Conservation (phyloP, 108 stramenopile species). For the Skeletonema grethae region DNA sequence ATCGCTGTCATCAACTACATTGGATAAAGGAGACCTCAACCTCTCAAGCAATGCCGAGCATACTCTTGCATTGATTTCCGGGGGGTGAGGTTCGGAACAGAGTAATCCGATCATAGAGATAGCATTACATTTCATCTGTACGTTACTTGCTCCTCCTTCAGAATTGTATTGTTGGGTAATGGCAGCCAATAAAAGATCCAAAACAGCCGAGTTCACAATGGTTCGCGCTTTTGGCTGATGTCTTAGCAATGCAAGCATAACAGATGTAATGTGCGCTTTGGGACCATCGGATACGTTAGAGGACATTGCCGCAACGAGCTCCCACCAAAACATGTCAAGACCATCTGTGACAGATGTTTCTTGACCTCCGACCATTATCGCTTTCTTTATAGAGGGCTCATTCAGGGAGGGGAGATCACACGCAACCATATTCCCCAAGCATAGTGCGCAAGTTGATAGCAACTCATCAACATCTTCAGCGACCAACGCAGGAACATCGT, state of each 20-base stretch:
- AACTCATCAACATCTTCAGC: constrained; percentile 48
- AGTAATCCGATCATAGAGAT: constrained; percentile 49
- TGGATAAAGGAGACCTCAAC: constrained; percentile 16
- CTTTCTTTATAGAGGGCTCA: constrained; percentile 3
- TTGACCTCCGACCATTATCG: constrained; percentile 2
- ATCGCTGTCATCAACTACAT: not conserved
- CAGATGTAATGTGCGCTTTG: constrained; percentile 16
- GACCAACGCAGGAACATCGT: constrained; percentile 22
- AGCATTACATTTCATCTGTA: constrained; percentile 33
- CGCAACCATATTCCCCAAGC: constrained; percentile 47
- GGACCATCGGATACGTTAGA: not conserved
- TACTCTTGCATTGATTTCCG: constrained; percentile 34
- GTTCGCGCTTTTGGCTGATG: constrained; percentile 24
- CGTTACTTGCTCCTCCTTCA: constrained; percentile 7
- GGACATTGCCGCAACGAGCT: not conserved
- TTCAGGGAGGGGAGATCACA: constrained; percentile 29
- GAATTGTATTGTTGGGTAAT: constrained; percentile 5
- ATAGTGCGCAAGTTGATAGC: constrained; percentile 46
- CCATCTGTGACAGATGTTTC: constrained; percentile 9
- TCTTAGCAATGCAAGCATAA: constrained; percentile 26
- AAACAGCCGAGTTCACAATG: constrained; percentile 17
- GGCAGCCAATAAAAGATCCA: constrained; percentile 26
- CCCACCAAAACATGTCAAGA: constrained; percentile 26
- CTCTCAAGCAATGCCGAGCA: constrained; percentile 34
- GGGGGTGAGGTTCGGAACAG: constrained; percentile 43